Evolutionary conservation across 148 eudicot genomes (phyloP).

Genomic region (Rhododendron mucronatum): DNA sequence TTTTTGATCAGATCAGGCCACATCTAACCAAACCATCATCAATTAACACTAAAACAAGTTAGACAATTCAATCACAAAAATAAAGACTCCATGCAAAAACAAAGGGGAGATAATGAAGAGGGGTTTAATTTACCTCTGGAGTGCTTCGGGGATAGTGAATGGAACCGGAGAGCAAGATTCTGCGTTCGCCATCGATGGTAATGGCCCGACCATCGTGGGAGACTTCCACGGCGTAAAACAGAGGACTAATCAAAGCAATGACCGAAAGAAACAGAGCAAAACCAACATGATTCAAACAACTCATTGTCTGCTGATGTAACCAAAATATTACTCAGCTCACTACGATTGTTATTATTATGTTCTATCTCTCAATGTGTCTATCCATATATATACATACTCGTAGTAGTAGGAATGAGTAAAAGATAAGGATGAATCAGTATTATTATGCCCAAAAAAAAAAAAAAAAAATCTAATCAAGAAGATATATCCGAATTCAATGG

Average conservation of each 20-base stretch:
- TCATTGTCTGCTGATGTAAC: neutral
- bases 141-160: conserved; percentile 67
- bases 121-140: conserved; percentile 21
- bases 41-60: neutral
- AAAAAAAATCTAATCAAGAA: too few relatives aligned
- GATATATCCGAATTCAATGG: neutral
- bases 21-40: conserved; percentile 31
- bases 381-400: neutral
- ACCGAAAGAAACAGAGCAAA: conserved; percentile 15
- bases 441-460: too few relatives aligned
- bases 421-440: neutral
- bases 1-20: conserved; percentile 70
- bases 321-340: neutral
- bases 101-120: too few relatives aligned
- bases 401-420: neutral
- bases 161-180: conserved; percentile 44
- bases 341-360: neutral
- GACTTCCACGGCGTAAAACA: conserved; percentile 21
- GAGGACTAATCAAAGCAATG: conserved; percentile 6
- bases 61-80: neutral
- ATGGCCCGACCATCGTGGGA: conserved; percentile 48
- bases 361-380: neutral
- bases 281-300: neutral
- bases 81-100: too few relatives aligned
- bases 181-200: conserved; percentile 42